Evolutionary conservation across 441 rosid genomes (phyloP).

Genomic region (Capsella rubella): DNA sequence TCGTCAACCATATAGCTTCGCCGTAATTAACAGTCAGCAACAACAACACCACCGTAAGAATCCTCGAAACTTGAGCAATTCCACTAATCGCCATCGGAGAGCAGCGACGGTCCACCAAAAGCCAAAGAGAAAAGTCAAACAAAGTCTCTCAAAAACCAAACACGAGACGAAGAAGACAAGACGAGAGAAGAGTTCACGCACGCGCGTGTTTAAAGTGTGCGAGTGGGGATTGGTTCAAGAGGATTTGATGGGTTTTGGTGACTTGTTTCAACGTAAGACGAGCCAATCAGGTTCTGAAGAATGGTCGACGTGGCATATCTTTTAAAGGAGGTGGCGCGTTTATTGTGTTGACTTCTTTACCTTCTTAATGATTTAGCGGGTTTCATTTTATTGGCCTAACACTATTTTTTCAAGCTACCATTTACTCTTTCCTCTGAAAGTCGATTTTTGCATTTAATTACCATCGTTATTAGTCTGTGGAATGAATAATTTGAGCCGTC

Average conservation of each 20-base stretch:
- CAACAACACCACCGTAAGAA: conserved; percentile 18
- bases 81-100: conserved; percentile 37
- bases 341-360: not conserved
- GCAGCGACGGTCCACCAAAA: conserved; percentile 20
- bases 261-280: conserved; percentile 36
- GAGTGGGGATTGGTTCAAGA: conserved; percentile 1
- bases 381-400: not conserved
- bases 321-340: conserved; percentile 30
- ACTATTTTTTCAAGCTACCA: not conserved
- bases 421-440: not conserved
- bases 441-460: not conserved
- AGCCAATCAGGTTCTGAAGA: conserved; percentile 23
- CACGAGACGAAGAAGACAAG: conserved; percentile 9
- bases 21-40: conserved; percentile 33
- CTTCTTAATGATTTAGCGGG: conserved; percentile 3
- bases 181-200: conserved; percentile 28
- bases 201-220: not conserved
- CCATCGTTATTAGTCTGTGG: not conserved
- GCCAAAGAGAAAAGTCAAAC: conserved; percentile 25
- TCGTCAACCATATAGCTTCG: conserved; percentile 49
- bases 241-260: conserved; percentile 12
- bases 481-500: not conserved
- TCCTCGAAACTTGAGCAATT: conserved; percentile 7
- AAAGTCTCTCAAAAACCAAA: conserved; percentile 5
- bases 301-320: conserved; percentile 28